Conservation (phyloP, 768 basidiomycete species). For the Cubamyces lactineus region DNA sequence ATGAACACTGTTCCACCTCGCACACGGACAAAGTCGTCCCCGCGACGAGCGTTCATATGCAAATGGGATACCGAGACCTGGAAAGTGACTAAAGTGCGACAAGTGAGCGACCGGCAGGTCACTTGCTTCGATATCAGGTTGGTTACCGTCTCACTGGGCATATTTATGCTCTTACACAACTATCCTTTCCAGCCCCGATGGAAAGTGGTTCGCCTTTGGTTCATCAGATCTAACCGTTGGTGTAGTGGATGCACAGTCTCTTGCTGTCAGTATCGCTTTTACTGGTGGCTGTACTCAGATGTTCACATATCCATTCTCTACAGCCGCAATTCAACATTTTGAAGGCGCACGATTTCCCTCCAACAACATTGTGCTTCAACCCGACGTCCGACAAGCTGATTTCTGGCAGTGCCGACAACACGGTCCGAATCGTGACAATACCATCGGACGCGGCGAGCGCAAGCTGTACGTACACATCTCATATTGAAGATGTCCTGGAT, state of each 20-base stretch:
- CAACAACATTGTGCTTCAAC: slow-evolving; percentile 89
- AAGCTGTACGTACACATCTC: slow-evolving; percentile 49
- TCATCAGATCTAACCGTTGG: slow-evolving; percentile 86
- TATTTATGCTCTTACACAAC: neutral
- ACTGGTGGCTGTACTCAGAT: neutral
- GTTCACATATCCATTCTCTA: no score
- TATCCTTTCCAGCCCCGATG: slow-evolving; percentile 61
- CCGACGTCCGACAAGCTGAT: slow-evolving; percentile 78
- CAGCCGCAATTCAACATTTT: slow-evolving; percentile 88
- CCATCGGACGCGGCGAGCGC: slow-evolving; percentile 53
- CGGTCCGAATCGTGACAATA: slow-evolving; percentile 77
- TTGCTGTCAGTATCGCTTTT: slow-evolving; percentile 60
- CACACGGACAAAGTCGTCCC: slow-evolving; percentile 53
- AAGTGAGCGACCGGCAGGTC: slow-evolving; percentile 76
- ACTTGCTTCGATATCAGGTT: slow-evolving; percentile 92
- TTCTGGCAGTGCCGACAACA: slow-evolving; percentile 90
- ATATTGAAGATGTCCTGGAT: neutral
- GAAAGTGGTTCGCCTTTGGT: slow-evolving; percentile 82
- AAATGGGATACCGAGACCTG: slow-evolving; percentile 78
- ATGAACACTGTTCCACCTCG: slow-evolving; percentile 72
- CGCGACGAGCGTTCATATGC: slow-evolving; percentile 63
- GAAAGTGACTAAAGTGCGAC: slow-evolving; percentile 65
- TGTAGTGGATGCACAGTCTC: slow-evolving; percentile 75
- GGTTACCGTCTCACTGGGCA: slow-evolving; percentile 21
- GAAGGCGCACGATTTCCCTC: slow-evolving; percentile 93